Evolutionary conservation across 208 protist genomes (phyloP).

Genomic region (Leishmania amazonensis): DNA sequence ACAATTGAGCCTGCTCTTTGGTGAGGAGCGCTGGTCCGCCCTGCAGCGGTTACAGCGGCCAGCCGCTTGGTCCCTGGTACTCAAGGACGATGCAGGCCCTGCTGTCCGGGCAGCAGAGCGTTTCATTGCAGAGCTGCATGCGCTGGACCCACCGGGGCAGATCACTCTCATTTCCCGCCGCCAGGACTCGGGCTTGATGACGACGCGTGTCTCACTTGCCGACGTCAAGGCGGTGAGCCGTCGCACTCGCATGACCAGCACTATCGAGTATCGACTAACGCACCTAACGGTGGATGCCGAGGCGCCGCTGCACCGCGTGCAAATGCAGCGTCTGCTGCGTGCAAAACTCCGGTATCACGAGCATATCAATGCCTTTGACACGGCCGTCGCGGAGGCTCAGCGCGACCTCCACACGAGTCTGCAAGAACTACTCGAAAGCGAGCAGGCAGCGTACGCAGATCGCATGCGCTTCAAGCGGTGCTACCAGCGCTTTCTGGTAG

Average conservation of each 20-base stretch:
- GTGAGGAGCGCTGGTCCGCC: conserved; percentile 24
- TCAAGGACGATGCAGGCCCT: conserved; percentile 12
- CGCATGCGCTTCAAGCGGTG: conserved; percentile 12
- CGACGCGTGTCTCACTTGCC: conserved; percentile 13
- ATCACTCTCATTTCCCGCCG: conserved; percentile 4
- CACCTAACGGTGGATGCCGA: conserved; percentile 16
- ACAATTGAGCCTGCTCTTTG: conserved; percentile 35
- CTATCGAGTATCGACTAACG: conserved; percentile 6
- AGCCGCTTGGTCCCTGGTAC: conserved; percentile 24
- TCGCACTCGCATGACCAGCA: not conserved
- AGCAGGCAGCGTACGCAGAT: conserved; percentile 24
- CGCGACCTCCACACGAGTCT: not conserved
- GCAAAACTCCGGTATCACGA: conserved; percentile 6
- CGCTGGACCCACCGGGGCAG: conserved; percentile 21
- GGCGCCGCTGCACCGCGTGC: conserved; percentile 8
- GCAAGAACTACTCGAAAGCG: conserved; percentile 8
- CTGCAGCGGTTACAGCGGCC: conserved; percentile 32
- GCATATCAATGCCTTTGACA: conserved; percentile 15
- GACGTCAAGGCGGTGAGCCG: conserved; percentile 18
- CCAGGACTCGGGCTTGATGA: no score
- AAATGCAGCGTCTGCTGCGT: conserved; percentile 17
- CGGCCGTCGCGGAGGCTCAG: conserved; percentile 11
- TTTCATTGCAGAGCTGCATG: conserved; percentile 21
- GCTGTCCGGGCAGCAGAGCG: conserved; percentile 24
- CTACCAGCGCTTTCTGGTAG: conserved; percentile 25